Evolutionary conservation across 495 filamentous ascomycete genomes (phyloP).

Genomic region (Pyrenula massariospora): DNA sequence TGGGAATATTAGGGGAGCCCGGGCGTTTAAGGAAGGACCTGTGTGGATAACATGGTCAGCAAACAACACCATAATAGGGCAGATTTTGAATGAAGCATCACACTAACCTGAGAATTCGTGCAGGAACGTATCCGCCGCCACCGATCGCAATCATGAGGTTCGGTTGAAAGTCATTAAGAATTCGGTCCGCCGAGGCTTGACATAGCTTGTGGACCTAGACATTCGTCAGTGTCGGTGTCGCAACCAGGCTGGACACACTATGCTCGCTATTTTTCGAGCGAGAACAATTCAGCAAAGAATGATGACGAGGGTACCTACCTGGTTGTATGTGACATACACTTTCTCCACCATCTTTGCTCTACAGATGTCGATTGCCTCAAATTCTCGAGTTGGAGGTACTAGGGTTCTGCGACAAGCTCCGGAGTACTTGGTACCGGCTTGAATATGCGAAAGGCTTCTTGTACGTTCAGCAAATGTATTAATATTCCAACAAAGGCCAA

Average conservation of each 20-base stretch:
- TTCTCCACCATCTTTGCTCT: conserved; percentile 73
- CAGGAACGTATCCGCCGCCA: conserved; percentile 93
- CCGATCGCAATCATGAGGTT: conserved; percentile 99
- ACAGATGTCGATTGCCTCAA: background rate
- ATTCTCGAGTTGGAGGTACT: no score
- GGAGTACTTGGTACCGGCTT: no score
- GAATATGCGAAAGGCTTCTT: background rate
- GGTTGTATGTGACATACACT: conserved; percentile 89
- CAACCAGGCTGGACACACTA: no score
- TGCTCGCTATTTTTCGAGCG: background rate
- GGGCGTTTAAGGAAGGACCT: conserved; percentile 89
- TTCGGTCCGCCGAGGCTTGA: conserved; percentile 65
- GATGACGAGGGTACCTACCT: conserved; percentile 44
- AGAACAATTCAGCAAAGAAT: background rate
- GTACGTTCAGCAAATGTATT: background rate
- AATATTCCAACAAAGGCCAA: background rate
- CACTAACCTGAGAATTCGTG: conserved; percentile 75
- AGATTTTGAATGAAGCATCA: background rate
- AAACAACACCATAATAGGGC: no score
- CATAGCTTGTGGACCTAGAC: conserved; percentile 91
- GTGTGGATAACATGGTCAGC: background rate
- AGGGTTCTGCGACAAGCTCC: no score
- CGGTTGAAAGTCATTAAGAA: conserved; percentile 74
- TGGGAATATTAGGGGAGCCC: conserved; percentile 87
- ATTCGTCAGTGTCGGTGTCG: conserved; percentile 1